phyloP scores from a whole-genome alignment of 2,329 filamentous ascomycete genomes.

The Penicillium corylophilum region DNA sequence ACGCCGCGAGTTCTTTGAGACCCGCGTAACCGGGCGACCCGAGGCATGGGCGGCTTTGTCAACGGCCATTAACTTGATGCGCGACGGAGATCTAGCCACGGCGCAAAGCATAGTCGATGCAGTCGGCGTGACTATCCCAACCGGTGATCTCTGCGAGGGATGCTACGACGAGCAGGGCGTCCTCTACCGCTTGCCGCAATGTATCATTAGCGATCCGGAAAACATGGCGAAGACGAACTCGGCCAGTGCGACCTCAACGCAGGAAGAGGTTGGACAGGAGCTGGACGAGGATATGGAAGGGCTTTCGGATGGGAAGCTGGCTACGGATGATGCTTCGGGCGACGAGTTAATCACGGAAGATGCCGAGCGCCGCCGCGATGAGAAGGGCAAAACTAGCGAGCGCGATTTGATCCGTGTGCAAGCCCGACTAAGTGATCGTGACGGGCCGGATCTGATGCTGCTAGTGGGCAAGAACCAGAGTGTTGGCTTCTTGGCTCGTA shows the following conservation, averaged over 20 bases:
- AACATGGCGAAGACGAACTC: conserved; percentile 47
- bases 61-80: conserved; percentile 66
- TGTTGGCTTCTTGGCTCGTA: conserved; percentile 63
- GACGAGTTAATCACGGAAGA: conserved; percentile 40
- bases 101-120: conserved; percentile 81
- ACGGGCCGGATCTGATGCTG: conserved; percentile 62
- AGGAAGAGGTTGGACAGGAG: conserved; percentile 20
- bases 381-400: conserved; percentile 61
- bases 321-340: conserved; percentile 40
- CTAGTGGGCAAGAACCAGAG: conserved; percentile 59
- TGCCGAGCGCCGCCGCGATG: conserved; percentile 48
- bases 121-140: conserved; percentile 71
- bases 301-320: conserved; percentile 33
- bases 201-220: conserved; percentile 66
- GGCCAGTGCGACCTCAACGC: conserved; percentile 13
- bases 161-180: conserved; percentile 70
- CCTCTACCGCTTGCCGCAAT: conserved; percentile 67
- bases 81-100: conserved; percentile 61
- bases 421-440: conserved; percentile 65
- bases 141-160: conserved; percentile 68
- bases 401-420: conserved; percentile 58
- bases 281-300: conserved; percentile 25
- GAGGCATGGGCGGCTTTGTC: conserved; percentile 80
- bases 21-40: conserved; percentile 70
- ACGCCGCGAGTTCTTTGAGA: conserved; percentile 85